These are phyloP conservation scores for Epichloe sibirici DNA, from an alignment of 2,329 filamentous ascomycete genomes.

Conservation along the genomic window DNA sequence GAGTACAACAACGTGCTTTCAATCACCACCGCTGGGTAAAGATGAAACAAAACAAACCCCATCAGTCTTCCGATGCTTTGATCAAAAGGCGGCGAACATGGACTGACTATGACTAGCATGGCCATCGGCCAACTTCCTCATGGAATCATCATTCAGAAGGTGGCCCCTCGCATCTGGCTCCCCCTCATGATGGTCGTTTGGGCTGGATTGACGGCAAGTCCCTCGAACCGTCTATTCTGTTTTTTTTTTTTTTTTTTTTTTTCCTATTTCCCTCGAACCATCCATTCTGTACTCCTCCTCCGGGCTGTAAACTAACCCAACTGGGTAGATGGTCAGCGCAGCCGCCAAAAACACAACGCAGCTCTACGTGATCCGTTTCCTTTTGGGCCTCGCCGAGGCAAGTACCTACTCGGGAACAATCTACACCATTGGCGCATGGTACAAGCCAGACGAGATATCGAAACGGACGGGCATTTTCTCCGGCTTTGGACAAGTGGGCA, in stretches of 20 bases:
- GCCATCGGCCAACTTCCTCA: constrained; percentile 47
- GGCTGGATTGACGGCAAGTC: constrained; percentile 41
- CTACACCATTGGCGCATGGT: constrained; percentile 41
- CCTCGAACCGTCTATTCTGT: neutral
- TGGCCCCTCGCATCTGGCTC: constrained; percentile 52
- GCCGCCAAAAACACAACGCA: neutral
- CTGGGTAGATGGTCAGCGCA: neutral
- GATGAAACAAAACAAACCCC: no score
- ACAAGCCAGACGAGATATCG: constrained; percentile 46
- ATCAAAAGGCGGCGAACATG: neutral
- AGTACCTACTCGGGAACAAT: constrained; percentile 29
- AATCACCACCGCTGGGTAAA: neutral
- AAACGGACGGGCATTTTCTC: constrained; percentile 54
- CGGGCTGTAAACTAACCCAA: neutral
- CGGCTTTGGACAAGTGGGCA: constrained; percentile 45
- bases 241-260: neutral
- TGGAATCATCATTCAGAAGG: constrained; percentile 49
- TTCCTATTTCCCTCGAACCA: no score
- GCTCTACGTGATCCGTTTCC: constrained; percentile 17
- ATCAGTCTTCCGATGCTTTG: no score
- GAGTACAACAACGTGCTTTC: neutral
- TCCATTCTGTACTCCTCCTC: neutral
- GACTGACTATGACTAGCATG: neutral
- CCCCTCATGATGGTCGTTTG: constrained; percentile 52
- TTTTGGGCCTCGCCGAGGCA: constrained; percentile 26